Evolutionary conservation across 2,329 filamentous ascomycete genomes (phyloP).

Genomic region (Thyridium curvatum): DNA sequence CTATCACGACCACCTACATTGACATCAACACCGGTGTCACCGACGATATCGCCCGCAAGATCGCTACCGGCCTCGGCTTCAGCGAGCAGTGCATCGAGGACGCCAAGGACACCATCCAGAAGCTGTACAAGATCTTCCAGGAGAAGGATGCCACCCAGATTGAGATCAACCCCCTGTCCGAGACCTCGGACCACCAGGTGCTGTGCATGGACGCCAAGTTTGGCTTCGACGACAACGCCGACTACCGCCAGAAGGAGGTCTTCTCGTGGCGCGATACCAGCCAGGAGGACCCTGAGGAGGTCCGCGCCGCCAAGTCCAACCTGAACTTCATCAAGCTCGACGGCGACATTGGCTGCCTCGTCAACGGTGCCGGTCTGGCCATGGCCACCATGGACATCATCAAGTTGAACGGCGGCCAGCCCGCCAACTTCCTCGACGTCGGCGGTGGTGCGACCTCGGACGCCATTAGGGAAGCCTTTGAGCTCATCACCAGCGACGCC

Average conservation of each 20-base stretch:
- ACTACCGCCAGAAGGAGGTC: constrained; percentile 95
- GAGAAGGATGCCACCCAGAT: constrained; percentile 99
- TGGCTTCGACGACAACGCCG: constrained; percentile 96
- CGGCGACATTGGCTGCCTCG: constrained; percentile 96
- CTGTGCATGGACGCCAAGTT: constrained; percentile 99
- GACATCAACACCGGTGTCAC: constrained; percentile 94
- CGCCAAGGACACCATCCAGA: constrained; percentile 94
- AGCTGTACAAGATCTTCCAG: constrained; percentile 97
- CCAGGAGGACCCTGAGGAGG: constrained; percentile 96
- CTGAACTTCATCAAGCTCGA: constrained; percentile 99
- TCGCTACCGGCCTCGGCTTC: constrained; percentile 90
- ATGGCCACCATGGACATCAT: constrained; percentile 99
- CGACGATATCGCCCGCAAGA: constrained; percentile 85
- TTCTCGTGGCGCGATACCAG: constrained; percentile 90
- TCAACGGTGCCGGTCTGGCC: constrained; percentile 97
- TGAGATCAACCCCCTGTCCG: constrained; percentile 97
- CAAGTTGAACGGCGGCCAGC: constrained; percentile 94
- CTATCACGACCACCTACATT: constrained; percentile 89
- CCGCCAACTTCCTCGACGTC: constrained; percentile 98
- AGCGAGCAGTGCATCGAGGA: constrained; percentile 96
- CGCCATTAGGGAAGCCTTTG: constrained; percentile 95
- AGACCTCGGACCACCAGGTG: constrained; percentile 97
- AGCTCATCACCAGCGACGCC: constrained; percentile 95
- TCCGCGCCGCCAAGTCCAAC: constrained; percentile 88
- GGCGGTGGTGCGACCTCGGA: constrained; percentile 95